A percentile compares a stretch with the other conserved stretches of the same genome.
Conservation (phyloP, 192 early-diverging fungal genomes). For the Dissophora ornata region DNA sequence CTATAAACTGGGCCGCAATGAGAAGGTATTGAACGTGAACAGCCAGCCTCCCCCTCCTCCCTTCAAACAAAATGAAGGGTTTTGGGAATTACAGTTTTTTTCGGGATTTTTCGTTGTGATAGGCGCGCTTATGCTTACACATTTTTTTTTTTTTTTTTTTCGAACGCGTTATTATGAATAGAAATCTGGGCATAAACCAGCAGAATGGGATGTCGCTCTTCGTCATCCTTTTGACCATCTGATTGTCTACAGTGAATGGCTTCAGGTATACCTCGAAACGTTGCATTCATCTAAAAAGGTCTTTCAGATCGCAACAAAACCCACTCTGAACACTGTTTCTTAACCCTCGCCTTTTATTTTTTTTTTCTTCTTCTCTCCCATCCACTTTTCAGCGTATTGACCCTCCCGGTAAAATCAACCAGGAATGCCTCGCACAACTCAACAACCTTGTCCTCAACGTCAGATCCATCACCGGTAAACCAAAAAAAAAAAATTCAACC, state of each 20-base stretch:
- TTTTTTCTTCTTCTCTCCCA: neutral
- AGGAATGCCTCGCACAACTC: slow-evolving; percentile 23
- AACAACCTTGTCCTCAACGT: slow-evolving; percentile 23
- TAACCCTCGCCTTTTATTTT: too few species aligned
- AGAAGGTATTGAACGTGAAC: too few species aligned
- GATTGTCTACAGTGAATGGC: slow-evolving; percentile 45
- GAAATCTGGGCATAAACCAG: slow-evolving; percentile 30
- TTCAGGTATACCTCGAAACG: slow-evolving; percentile 24
- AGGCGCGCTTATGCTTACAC: too few species aligned
- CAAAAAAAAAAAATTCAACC: neutral
- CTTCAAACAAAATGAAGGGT: too few species aligned
- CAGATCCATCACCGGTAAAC: slow-evolving; percentile 20
- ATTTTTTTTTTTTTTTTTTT: neutral
- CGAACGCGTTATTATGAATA: too few species aligned
- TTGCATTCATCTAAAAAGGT: neutral
- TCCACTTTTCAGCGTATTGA: slow-evolving; percentile 26
- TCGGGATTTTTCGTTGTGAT: too few species aligned
- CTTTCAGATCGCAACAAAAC: too few species aligned
- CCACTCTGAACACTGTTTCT: too few species aligned
- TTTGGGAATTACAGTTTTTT: too few species aligned
- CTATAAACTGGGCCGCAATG: slow-evolving; percentile 38
- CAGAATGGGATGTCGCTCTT: slow-evolving; percentile 46
- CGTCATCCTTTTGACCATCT: slow-evolving; percentile 50
- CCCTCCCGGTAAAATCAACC: slow-evolving; percentile 7
- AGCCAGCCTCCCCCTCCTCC: neutral